Base-by-base conservation (phyloP, 441 rosid genomes). In the Gossypium gossypioides region DNA sequence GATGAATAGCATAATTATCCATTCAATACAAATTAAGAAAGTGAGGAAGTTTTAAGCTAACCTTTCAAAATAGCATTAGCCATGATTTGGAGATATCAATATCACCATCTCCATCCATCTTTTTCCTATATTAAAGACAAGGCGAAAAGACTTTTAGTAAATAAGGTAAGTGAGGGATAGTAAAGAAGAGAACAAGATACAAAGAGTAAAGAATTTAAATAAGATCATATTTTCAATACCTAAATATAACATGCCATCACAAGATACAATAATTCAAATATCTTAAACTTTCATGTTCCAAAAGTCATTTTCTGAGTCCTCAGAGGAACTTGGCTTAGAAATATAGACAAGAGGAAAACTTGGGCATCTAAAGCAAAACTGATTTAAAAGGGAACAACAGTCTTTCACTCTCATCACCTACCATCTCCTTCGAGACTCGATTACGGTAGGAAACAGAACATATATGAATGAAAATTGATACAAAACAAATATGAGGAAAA, bases 41-140 rank as follows among this genome's bases (percentile, higher is more conserved):
- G 12, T 61, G 40, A 15, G 69, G 67, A 32, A 70, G 46, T 15
- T 61, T 68, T 42, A 70, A 62, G 72, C 74, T 50, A 6, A 89
- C 92, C 89, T 80, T 85, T 80, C 71, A 81, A 61, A 34, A 64
- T 62, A 86, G 80, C 55, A 50, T 24, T 40, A 74, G 51, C 54
- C 67, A 76, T 29, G 84, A 69, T 72, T 80, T 86, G 69, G 73
- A 55, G 72, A 37, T 56, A 55, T 34, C 62, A 15, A 15, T 13
- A 74, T 27, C 78, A 62, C 67, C 68, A 57, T 65, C 80, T 40
- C 71, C 77, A 55, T 24, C 67, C 59, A 18, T 69, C 71, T 61
- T 74, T 50, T 76, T 72, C 84, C 93, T 91, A 69, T 68, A 54
- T 21, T 44, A 59, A 52, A 9, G 64, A 32, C 42, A 42, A 50